phyloP scores from a whole-genome alignment of 2,329 filamentous ascomycete species.

The Paecilomyces sp. region DNA sequence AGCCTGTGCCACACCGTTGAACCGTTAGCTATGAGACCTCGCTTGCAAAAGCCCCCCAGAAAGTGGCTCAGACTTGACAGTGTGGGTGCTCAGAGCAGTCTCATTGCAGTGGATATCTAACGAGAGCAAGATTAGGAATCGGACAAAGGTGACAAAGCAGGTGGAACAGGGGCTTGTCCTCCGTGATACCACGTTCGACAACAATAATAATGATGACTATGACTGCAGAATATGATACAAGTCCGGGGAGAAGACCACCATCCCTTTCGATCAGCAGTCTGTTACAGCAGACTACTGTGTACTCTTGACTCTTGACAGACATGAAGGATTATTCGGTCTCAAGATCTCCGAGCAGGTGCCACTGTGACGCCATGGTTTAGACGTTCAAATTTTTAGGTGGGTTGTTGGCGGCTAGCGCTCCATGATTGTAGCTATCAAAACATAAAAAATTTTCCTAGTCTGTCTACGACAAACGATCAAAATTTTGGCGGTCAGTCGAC shows the following conservation, averaged over 20 bases:
- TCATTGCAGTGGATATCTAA: background rate
- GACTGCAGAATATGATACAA: background rate
- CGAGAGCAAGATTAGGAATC: background rate
- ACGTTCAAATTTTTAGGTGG: background rate
- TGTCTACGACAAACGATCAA: background rate
- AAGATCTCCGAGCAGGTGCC: background rate
- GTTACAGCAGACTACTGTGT: background rate
- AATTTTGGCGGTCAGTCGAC: background rate
- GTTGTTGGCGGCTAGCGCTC: background rate
- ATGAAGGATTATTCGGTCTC: background rate
- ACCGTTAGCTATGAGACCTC: background rate
- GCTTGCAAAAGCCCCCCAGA: background rate
- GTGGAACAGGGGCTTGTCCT: background rate
- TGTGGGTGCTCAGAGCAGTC: background rate
- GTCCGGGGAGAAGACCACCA: background rate
- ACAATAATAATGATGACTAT: background rate
- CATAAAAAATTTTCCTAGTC: background rate
- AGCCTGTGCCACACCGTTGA: constrained; percentile 3
- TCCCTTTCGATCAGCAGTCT: background rate
- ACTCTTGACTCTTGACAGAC: background rate
- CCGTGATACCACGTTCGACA: background rate
- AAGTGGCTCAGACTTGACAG: background rate
- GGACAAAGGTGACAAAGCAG: background rate
- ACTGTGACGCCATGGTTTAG: background rate
- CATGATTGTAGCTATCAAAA: background rate